A percentile compares a stretch with the other conserved stretches of the same genome.
These are phyloP conservation scores for Colletotrichum gloeosporioides DNA, from an alignment of 2,329 filamentous ascomycete genomes.

Conservation along the genomic window DNA sequence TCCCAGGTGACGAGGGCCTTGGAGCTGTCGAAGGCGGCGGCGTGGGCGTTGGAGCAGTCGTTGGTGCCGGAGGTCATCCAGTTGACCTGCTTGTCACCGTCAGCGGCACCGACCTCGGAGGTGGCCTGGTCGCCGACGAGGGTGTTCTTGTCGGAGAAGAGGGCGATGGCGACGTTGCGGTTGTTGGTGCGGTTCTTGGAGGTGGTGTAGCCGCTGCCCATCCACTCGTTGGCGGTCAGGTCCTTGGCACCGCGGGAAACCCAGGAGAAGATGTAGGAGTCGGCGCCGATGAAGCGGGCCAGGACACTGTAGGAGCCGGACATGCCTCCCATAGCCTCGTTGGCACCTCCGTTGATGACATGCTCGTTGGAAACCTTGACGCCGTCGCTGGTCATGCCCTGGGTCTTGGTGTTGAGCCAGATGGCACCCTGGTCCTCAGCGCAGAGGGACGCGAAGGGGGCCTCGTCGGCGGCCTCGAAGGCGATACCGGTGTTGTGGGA, in stretches of 20 bases:
- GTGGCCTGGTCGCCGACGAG: slow-evolving; percentile 58
- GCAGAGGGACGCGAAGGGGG: slow-evolving; percentile 64
- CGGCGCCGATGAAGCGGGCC: slow-evolving; percentile 54
- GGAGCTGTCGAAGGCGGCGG: slow-evolving; percentile 55
- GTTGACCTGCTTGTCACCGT: slow-evolving; percentile 64
- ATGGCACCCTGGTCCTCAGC: slow-evolving; percentile 68
- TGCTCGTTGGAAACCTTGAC: slow-evolving; percentile 69
- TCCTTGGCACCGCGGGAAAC: slow-evolving; percentile 64
- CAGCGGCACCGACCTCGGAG: slow-evolving; percentile 54
- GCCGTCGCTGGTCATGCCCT: slow-evolving; percentile 57
- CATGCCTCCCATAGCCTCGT: slow-evolving; percentile 68
- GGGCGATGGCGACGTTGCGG: slow-evolving; percentile 64
- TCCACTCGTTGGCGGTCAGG: slow-evolving; percentile 60
- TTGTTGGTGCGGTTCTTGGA: slow-evolving; percentile 58
- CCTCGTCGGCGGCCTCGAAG: slow-evolving; percentile 62
- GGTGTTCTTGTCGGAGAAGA: slow-evolving; percentile 63
- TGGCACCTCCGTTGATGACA: slow-evolving; percentile 62
- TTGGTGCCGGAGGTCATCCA: slow-evolving; percentile 58
- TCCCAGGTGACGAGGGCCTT: slow-evolving; percentile 66
- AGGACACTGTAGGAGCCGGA: slow-evolving; percentile 65
- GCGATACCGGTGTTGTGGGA: slow-evolving; percentile 71
- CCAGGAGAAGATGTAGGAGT: slow-evolving; percentile 67
- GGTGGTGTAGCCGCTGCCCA: slow-evolving; percentile 61
- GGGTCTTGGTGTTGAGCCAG: slow-evolving; percentile 67
- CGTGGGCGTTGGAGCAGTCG: slow-evolving; percentile 65